Evolutionary conservation across 441 rosid genomes (phyloP).

Genomic region (Brassica balearica): DNA sequence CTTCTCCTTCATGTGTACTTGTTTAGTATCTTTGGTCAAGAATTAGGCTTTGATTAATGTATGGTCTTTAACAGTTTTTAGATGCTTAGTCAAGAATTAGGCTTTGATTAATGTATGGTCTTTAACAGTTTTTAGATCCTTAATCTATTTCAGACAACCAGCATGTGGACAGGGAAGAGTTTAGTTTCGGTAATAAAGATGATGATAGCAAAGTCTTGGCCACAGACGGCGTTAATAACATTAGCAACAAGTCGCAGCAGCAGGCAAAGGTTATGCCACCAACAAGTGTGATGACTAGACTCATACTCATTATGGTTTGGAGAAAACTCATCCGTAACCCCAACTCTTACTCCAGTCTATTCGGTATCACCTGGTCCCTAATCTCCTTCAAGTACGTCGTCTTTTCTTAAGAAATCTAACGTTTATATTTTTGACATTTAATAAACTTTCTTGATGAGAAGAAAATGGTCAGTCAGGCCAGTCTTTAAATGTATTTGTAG

Average conservation of each 20-base stretch:
- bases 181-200: conserved; percentile 79
- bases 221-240: conserved; percentile 56
- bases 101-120: not conserved
- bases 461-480: not conserved
- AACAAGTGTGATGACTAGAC: conserved; percentile 98
- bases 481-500: not conserved
- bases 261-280: conserved; percentile 86
- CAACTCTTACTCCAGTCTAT: conserved; percentile 91
- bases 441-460: conserved; percentile 5
- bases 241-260: conserved; percentile 37
- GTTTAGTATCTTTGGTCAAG: not conserved
- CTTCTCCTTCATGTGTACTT: not conserved
- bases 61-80: not conserved
- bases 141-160: conserved; percentile 48
- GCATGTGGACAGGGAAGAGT: conserved; percentile 81
- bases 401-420: conserved; percentile 5
- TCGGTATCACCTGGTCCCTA: conserved; percentile 92
- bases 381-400: conserved; percentile 83
- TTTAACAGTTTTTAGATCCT: conserved; percentile 47
- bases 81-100: too few relatives aligned
- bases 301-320: conserved; percentile 97
- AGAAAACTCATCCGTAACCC: conserved; percentile 98
- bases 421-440: not conserved
- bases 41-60: not conserved
- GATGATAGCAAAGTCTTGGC: conserved; percentile 55